Conservation (phyloP, 163 green algal species). For the Volvox carteri region DNA sequence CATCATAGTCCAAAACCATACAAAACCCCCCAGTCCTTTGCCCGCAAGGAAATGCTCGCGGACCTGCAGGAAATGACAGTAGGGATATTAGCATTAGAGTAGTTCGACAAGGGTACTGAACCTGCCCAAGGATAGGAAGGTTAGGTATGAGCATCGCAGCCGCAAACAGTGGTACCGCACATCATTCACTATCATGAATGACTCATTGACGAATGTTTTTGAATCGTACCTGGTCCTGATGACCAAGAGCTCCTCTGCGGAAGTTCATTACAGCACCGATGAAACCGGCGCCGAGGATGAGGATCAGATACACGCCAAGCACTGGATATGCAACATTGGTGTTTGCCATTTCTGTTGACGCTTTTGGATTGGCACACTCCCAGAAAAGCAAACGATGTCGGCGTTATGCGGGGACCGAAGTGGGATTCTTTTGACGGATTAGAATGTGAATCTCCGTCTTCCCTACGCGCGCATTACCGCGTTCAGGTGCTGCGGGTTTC, state of each 20-base stretch:
- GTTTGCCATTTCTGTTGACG: constrained; percentile 24
- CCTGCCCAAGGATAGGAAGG: too few species aligned
- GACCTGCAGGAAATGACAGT: constrained; percentile 60
- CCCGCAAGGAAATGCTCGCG: constrained; percentile 68
- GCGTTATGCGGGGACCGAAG: too few species aligned
- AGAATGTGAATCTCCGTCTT: constrained; percentile 7
- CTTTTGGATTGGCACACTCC: neutral
- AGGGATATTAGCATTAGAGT: too few species aligned
- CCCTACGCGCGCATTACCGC: constrained; percentile 49
- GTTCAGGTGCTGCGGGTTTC: constrained; percentile 35
- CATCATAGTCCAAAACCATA: constrained; percentile 78
- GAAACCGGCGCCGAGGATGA: constrained; percentile 57
- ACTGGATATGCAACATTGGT: constrained; percentile 52
- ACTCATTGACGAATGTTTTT: too few species aligned
- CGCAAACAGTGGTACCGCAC: too few species aligned
- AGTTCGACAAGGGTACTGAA: too few species aligned
- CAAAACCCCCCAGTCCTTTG: constrained; percentile 58
- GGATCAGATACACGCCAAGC: constrained; percentile 62
- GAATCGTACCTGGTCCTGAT: constrained; percentile 36
- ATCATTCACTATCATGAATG: too few species aligned
- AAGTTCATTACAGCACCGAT: constrained; percentile 54
- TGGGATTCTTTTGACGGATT: neutral
- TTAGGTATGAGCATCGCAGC: too few species aligned
- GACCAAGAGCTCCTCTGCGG: neutral
- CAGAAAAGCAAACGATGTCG: too few species aligned